Percentiles rank a stretch among this genome's conserved stretches.
These are phyloP conservation scores for Fusarium verrucosum DNA, from an alignment of 2,329 filamentous ascomycete species.

Conservation along the genomic window DNA sequence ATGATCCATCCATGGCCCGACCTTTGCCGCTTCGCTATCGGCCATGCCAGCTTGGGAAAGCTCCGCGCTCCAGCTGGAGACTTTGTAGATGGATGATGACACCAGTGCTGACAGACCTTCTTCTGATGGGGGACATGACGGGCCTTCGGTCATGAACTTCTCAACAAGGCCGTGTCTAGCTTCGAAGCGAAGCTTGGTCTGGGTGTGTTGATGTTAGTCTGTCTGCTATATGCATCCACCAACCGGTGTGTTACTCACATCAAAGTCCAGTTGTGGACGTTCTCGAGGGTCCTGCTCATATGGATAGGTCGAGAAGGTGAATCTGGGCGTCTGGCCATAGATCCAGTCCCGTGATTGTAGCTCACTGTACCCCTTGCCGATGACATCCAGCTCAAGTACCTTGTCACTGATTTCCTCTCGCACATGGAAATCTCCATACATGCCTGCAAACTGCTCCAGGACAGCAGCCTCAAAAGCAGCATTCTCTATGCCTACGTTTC, in stretches of 20 bases:
- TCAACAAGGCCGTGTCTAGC: constrained; percentile 52
- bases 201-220: constrained; percentile 2
- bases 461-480: constrained; percentile 64
- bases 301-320: constrained; percentile 73
- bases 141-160: constrained; percentile 44
- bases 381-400: constrained; percentile 56
- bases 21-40: constrained; percentile 30
- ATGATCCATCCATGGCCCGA: constrained; percentile 47
- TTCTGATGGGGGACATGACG: constrained; percentile 12
- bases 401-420: constrained; percentile 59
- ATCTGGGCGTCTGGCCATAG: constrained; percentile 86
- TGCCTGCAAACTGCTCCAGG: constrained; percentile 68
- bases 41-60: constrained; percentile 43
- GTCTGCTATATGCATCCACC: background rate
- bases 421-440: constrained; percentile 66
- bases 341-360: constrained; percentile 74
- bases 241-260: constrained; percentile 49
- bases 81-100: constrained; percentile 36
- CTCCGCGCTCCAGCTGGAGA: constrained; percentile 42
- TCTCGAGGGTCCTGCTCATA: constrained; percentile 66
- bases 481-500: constrained; percentile 73
- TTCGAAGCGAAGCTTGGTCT: constrained; percentile 50
- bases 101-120: constrained; percentile 25
- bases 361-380: constrained; percentile 54
- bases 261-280: constrained; percentile 59